Percentiles rank a stretch among this genome's conserved stretches.
Conservation (phyloP, 1,139 yeast genomes). For the Kazachstania sp. region DNA sequence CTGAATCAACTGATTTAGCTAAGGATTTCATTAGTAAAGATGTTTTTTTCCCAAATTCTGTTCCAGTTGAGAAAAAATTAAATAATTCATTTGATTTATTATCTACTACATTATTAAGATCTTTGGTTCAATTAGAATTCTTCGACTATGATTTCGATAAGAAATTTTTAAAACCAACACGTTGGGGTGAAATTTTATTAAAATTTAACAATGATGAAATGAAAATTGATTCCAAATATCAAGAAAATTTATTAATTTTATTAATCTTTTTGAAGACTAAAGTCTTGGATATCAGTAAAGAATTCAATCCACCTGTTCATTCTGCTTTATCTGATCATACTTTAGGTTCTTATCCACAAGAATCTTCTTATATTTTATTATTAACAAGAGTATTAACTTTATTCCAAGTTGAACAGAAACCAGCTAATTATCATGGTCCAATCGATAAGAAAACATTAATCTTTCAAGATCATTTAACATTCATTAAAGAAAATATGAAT, state of each 20-base stretch:
- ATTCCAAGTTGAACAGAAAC: conserved; percentile 44
- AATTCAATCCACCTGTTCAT: conserved; percentile 25
- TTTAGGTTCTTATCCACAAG: conserved; percentile 28
- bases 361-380: conserved; percentile 37
- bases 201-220: conserved; percentile 18
- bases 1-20: conserved; percentile 18
- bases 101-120: conserved; percentile 52
- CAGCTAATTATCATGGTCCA: conserved; percentile 62
- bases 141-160: conserved; percentile 36
- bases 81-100: conserved; percentile 45
- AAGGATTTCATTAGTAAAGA: conserved; percentile 34
- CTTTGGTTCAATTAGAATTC: conserved; percentile 49
- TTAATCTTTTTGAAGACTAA: conserved; percentile 39
- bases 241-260: conserved; percentile 38
- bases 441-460: conserved; percentile 53
- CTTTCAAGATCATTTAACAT: conserved; percentile 59
- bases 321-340: conserved; percentile 30
- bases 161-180: conserved; percentile 37
- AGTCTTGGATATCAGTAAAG: conserved; percentile 34
- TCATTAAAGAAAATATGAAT: conserved; percentile 43
- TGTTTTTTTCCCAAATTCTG: conserved; percentile 33
- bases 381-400: conserved; percentile 54
- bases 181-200: conserved; percentile 50
- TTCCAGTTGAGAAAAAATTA: conserved; percentile 30
- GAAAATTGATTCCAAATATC: conserved; percentile 30